Evolutionary conservation across 2,329 filamentous ascomycete genomes (phyloP).

Genomic region (Diaporthe australafricana): DNA sequence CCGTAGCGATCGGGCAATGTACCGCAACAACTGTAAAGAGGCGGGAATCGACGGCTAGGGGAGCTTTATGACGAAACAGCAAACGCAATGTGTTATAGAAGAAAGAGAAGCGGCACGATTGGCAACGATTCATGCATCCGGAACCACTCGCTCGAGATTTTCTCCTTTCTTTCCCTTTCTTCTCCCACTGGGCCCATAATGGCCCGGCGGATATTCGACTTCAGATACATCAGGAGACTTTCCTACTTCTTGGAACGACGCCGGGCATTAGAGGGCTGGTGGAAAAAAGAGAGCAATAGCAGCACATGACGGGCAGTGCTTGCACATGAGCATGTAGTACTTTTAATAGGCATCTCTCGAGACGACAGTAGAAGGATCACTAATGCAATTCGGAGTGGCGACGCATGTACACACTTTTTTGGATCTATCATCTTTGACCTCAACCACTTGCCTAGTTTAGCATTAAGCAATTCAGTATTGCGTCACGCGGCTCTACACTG

Average conservation of each 20-base stretch:
- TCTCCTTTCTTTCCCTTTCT: constrained; percentile 11
- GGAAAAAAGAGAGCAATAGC: constrained; percentile 4
- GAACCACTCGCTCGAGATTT: constrained; percentile 4
- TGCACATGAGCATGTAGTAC: constrained; percentile 35
- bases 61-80: constrained; percentile 11
- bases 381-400: constrained; percentile 21
- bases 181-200: neutral
- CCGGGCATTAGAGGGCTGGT: neutral
- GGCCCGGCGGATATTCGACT: neutral
- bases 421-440: neutral
- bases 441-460: neutral
- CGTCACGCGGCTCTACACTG: neutral
- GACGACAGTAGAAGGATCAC: constrained; percentile 18
- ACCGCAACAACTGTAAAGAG: constrained; percentile 1
- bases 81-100: constrained; percentile 24
- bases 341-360: constrained; percentile 36
- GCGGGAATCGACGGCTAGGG: neutral
- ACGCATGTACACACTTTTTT: constrained; percentile 9
- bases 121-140: constrained; percentile 30
- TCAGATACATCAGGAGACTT: neutral
- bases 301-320: constrained; percentile 24
- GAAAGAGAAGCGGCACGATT: constrained; percentile 23
- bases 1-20: neutral
- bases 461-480: neutral
- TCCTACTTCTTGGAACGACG: constrained; percentile 12